These are phyloP conservation scores for Fusarium fracticaudum DNA, from an alignment of 2,329 filamentous ascomycete genomes.

Conservation along the genomic window DNA sequence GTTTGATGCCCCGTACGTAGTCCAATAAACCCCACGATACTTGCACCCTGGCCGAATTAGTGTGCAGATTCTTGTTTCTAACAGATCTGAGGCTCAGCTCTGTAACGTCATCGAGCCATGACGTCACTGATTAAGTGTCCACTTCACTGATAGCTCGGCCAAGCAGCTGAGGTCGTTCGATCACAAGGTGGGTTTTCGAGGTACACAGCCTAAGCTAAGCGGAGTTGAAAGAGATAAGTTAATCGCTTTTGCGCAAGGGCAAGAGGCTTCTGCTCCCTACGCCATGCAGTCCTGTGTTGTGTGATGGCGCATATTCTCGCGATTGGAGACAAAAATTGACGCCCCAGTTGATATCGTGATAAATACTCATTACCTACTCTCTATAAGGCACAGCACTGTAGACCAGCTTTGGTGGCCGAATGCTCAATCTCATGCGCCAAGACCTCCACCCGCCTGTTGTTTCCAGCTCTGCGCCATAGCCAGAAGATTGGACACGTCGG, in stretches of 20 bases:
- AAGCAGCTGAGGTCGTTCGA: not conserved
- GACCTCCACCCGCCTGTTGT: conserved; percentile 63
- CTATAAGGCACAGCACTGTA: not conserved
- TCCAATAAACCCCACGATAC: not conserved
- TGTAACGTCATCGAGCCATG: conserved; percentile 18
- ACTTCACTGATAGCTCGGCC: not conserved
- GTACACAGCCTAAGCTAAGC: not conserved
- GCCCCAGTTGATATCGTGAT: not conserved
- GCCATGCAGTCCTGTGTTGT: not conserved
- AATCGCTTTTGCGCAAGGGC: not conserved
- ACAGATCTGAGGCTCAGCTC: not conserved
- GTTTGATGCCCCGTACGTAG: not conserved
- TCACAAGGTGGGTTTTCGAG: not conserved
- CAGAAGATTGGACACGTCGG: conserved; percentile 84
- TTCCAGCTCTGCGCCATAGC: conserved; percentile 92
- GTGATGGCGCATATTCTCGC: not conserved
- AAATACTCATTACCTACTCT: not conserved
- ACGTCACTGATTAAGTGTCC: conserved; percentile 16
- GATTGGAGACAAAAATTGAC: not conserved
- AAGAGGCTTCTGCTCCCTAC: not conserved
- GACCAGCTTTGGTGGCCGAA: not conserved
- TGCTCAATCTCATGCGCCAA: conserved; percentile 39
- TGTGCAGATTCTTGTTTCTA: conserved; percentile 4
- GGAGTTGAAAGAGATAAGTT: not conserved
- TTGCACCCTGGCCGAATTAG: not conserved